phyloP scores from a whole-genome alignment of 2,329 filamentous ascomycete genomes.

The Albifimbria verrucaria region DNA sequence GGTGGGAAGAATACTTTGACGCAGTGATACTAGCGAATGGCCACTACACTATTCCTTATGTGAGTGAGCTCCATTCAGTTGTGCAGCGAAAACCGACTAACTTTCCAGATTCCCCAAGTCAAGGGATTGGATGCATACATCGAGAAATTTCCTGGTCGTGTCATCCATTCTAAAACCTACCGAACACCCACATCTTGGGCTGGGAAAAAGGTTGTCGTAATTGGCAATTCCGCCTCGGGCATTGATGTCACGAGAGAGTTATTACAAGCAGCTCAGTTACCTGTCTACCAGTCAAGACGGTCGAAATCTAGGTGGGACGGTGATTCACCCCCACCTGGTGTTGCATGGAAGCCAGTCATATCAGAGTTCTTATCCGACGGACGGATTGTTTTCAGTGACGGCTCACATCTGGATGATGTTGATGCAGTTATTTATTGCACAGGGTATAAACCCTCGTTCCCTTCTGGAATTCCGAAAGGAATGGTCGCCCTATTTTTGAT shows the following conservation, averaged over 20 bases:
- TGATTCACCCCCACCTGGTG: constrained; percentile 38
- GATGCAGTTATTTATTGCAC: constrained; percentile 41
- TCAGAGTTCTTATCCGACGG: constrained; percentile 38
- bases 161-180: constrained; percentile 44
- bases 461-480: constrained; percentile 44
- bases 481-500: constrained; percentile 47
- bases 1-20: constrained; percentile 52
- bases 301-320: constrained; percentile 50
- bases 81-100: neutral
- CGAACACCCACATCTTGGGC: constrained; percentile 32
- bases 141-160: constrained; percentile 33
- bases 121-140: constrained; percentile 38
- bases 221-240: constrained; percentile 44
- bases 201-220: constrained; percentile 30
- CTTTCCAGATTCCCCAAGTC: constrained; percentile 40
- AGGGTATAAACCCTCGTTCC: constrained; percentile 39
- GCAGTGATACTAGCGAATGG: constrained; percentile 41
- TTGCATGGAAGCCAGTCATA: constrained; percentile 53
- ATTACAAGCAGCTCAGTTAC: constrained; percentile 29
- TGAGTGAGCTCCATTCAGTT: constrained; percentile 20
- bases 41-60: constrained; percentile 42
- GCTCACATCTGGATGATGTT: constrained; percentile 28
- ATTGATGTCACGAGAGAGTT: constrained; percentile 37
- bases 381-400: constrained; percentile 40
- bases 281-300: constrained; percentile 50